Conservation (phyloP, 345 rosid species). For the Linum trigynum region DNA sequence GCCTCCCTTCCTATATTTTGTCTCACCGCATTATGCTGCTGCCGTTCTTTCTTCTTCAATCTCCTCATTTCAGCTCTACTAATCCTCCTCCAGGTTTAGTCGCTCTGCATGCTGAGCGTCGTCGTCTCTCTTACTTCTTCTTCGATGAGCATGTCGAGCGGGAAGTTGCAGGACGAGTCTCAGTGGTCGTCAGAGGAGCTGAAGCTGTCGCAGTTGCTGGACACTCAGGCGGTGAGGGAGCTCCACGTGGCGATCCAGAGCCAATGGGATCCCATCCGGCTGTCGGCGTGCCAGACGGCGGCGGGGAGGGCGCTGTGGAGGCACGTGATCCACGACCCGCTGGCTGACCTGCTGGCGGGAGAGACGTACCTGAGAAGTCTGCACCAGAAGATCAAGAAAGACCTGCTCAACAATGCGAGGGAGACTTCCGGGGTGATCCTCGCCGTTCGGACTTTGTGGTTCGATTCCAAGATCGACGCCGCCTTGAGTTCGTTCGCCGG, state of each 20-base stretch:
- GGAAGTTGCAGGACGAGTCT: conserved; percentile 23
- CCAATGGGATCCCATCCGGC: conserved; percentile 58
- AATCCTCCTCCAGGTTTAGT: conserved; percentile 5
- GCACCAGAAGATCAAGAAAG: conserved; percentile 68
- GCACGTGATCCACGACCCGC: conserved; percentile 61
- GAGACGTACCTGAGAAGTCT: conserved; percentile 62
- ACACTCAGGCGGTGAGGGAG: conserved; percentile 34
- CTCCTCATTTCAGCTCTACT: conserved; percentile 13
- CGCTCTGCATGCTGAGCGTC: not conserved
- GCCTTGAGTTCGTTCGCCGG: conserved; percentile 44
- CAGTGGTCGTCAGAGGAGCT: conserved; percentile 51
- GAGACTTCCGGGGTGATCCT: conserved; percentile 79
- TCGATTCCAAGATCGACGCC: conserved; percentile 70
- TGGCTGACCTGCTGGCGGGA: conserved; percentile 77
- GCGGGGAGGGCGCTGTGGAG: conserved; percentile 95
- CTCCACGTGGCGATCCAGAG: conserved; percentile 53
- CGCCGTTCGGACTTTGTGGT: conserved; percentile 85
- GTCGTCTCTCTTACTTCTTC: not conserved
- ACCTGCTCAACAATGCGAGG: conserved; percentile 54
- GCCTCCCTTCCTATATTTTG: conserved; percentile 3
- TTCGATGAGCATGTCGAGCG: conserved; percentile 33
- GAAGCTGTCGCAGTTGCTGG: conserved; percentile 43
- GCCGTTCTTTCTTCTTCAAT: conserved; percentile 18
- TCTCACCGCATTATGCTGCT: conserved; percentile 14
- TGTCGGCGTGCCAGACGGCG: conserved; percentile 81